Conservation (phyloP, 1,284 basidiomycete species). For the Porphyrellus sp. region DNA sequence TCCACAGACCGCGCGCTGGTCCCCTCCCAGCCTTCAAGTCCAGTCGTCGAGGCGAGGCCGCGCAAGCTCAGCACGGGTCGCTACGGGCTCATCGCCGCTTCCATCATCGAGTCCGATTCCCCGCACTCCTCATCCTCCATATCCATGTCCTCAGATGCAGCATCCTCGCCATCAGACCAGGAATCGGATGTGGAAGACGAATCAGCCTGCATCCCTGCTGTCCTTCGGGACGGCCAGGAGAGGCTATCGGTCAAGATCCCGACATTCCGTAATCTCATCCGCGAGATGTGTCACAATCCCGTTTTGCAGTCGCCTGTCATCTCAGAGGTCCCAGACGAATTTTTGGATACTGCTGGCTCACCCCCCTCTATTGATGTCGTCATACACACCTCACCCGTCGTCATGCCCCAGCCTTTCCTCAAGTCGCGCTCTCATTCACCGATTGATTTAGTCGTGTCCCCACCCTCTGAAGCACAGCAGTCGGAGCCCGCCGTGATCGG, state of each 20-base stretch:
- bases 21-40: slow-evolving; percentile 11
- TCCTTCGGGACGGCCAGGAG: slow-evolving; percentile 18
- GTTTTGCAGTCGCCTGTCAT: slow-evolving; percentile 8
- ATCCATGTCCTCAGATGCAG: slow-evolving; percentile 34
- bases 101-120: slow-evolving; percentile 35
- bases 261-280: slow-evolving; percentile 32
- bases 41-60: slow-evolving; percentile 12
- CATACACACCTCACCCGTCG: slow-evolving; percentile 19
- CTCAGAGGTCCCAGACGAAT: slow-evolving; percentile 11
- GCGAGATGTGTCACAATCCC: slow-evolving; percentile 27
- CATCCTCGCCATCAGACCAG: slow-evolving; percentile 36
- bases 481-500: slow-evolving; percentile 33
- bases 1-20: slow-evolving; percentile 2
- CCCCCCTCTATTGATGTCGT: slow-evolving; percentile 18
- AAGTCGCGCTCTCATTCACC: slow-evolving; percentile 41
- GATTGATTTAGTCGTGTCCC: slow-evolving; percentile 45
- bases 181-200: slow-evolving; percentile 61
- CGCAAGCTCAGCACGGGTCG: slow-evolving; percentile 39
- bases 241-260: slow-evolving; percentile 30
- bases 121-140: slow-evolving; percentile 37
- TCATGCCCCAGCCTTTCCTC: slow-evolving; percentile 21
- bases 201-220: slow-evolving; percentile 15
- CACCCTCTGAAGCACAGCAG: slow-evolving; percentile 16
- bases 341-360: slow-evolving; percentile 5
- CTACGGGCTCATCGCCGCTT: slow-evolving; percentile 52